Evolutionary conservation across 2,329 filamentous ascomycete species (phyloP).

Genomic region (Botrytis fabae): DNA sequence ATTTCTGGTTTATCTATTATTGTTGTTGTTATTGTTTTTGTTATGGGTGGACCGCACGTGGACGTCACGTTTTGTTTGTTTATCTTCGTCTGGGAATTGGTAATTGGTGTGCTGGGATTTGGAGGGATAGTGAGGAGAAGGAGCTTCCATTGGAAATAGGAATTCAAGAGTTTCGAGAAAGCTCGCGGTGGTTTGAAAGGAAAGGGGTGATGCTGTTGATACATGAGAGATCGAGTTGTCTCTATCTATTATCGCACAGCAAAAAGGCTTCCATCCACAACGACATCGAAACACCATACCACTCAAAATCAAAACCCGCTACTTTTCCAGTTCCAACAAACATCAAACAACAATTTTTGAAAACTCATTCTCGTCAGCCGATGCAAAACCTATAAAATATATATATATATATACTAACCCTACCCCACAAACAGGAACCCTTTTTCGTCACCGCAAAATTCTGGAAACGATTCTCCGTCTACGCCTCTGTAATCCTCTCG

Average conservation of each 20-base stretch:
- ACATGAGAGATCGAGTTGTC: background rate
- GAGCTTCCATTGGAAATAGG: fast-evolving
- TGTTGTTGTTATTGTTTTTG: too few species aligned
- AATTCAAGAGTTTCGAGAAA: background rate
- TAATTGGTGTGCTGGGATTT: background rate
- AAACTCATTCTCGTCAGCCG: too few species aligned
- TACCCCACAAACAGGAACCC: constrained; percentile 12
- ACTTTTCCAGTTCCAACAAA: too few species aligned
- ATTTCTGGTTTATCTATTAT: background rate
- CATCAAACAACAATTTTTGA: too few species aligned
- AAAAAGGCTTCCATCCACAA: fast-evolving
- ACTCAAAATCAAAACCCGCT: too few species aligned
- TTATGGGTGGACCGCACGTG: background rate
- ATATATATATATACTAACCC: background rate
- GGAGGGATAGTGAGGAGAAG: background rate
- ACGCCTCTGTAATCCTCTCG: constrained; percentile 30
- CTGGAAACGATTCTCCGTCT: constrained; percentile 36
- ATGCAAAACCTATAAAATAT: too few species aligned
- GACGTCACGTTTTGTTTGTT: background rate
- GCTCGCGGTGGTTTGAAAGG: too few species aligned
- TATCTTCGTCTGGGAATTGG: background rate
- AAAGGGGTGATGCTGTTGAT: background rate
- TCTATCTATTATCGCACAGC: background rate
- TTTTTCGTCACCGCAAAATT: constrained; percentile 32
- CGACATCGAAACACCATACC: background rate